Conservation (phyloP, 768 basidiomycete species). For the Pleurotus platypus region DNA sequence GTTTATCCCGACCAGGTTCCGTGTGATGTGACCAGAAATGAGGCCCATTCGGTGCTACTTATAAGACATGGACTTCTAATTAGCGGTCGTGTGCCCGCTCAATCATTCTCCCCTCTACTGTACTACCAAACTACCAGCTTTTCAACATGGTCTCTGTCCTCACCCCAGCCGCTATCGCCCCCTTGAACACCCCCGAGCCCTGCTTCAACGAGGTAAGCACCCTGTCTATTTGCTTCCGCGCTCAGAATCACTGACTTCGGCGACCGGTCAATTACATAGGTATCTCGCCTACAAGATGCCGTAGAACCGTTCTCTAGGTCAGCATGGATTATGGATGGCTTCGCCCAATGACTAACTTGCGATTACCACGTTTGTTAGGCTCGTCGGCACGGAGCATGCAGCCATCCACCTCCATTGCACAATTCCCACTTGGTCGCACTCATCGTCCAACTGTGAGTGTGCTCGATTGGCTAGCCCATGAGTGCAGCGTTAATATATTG, state of each 20-base stretch:
- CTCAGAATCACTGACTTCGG: not conserved
- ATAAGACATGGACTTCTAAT: not conserved
- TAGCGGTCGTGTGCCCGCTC: slow-evolving; percentile 6
- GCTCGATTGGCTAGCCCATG: not conserved
- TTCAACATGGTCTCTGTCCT: slow-evolving; percentile 26
- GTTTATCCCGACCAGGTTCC: slow-evolving; percentile 9
- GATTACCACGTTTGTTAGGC: slow-evolving; percentile 26
- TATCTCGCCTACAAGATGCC: slow-evolving; percentile 40
- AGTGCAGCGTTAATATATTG: not conserved
- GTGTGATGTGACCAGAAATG: slow-evolving; percentile 8
- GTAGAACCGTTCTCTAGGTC: slow-evolving; percentile 61
- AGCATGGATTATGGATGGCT: not conserved
- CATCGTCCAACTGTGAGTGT: slow-evolving; percentile 54
- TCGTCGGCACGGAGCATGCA: slow-evolving; percentile 43
- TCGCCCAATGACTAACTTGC: not conserved
- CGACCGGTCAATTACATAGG: not conserved
- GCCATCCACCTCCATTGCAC: slow-evolving; percentile 60
- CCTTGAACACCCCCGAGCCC: slow-evolving; percentile 14
- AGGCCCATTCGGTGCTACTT: slow-evolving; percentile 4
- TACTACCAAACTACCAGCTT: slow-evolving; percentile 10
- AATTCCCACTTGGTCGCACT: slow-evolving; percentile 62
- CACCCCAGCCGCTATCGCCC: slow-evolving; percentile 9
- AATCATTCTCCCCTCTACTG: not conserved
- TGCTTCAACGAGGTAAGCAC: slow-evolving; percentile 33
- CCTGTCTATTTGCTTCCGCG: not conserved